phyloP scores from a whole-genome alignment of 257 asterid species.

The Penstemon barbatus region DNA sequence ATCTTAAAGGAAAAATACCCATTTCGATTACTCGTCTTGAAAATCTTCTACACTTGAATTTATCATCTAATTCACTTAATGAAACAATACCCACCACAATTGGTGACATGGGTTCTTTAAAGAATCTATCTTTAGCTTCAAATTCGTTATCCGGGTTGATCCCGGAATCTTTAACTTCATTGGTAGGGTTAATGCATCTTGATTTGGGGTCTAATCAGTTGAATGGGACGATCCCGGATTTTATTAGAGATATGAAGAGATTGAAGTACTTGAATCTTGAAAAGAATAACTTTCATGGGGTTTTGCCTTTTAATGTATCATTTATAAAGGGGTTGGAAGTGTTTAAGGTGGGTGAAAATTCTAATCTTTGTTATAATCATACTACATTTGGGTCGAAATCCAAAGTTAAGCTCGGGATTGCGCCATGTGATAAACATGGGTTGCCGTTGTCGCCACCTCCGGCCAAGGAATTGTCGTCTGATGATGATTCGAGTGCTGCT shows the following conservation, averaged over 20 bases:
- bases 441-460: constrained; percentile 87
- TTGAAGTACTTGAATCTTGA: constrained; percentile 76
- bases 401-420: constrained; percentile 85
- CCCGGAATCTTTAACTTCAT: constrained; percentile 66
- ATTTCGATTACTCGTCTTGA: constrained; percentile 59
- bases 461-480: constrained; percentile 50
- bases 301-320: constrained; percentile 78
- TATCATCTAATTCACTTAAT: constrained; percentile 71
- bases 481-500: constrained; percentile 37
- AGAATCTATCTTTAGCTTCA: constrained; percentile 61
- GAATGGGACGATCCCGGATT: constrained; percentile 78
- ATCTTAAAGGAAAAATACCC: constrained; percentile 65
- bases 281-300: constrained; percentile 71
- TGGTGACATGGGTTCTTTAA: constrained; percentile 62
- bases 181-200: constrained; percentile 61
- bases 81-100: constrained; percentile 66
- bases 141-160: constrained; percentile 68
- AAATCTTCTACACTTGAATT: constrained; percentile 56
- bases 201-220: constrained; percentile 83
- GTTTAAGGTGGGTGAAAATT: constrained; percentile 70
- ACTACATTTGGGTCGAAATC: constrained; percentile 52
- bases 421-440: constrained; percentile 83
- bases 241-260: constrained; percentile 60
- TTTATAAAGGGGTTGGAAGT: constrained; percentile 59
- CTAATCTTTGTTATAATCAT: constrained; percentile 76